Percentiles rank a stretch among this genome's conserved stretches.
These are phyloP conservation scores for Salisapilia sapeloensis DNA, from an alignment of 352 stramenopile species.

Conservation along the genomic window DNA sequence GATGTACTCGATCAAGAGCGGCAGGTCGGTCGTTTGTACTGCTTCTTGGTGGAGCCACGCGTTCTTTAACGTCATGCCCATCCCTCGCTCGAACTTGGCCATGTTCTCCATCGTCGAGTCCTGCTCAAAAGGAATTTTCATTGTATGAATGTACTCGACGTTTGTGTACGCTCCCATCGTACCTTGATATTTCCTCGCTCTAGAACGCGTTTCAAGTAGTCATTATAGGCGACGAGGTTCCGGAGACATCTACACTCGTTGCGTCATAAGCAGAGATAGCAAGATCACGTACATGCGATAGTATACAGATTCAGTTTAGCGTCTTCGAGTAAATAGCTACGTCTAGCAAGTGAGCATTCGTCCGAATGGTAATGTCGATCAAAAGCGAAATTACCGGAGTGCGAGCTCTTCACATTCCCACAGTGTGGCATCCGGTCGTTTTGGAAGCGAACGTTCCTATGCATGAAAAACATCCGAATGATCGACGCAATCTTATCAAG, in stretches of 20 bases:
- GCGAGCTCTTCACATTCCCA: conserved; percentile 85
- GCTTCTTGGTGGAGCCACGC: conserved; percentile 82
- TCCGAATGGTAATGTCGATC: background rate
- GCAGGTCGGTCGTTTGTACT: conserved; percentile 80
- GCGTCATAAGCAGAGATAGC: conserved; percentile 1
- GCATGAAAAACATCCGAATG: background rate
- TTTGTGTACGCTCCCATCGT: too few relatives aligned
- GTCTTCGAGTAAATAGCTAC: conserved; percentile 81
- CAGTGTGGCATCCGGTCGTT: conserved; percentile 73
- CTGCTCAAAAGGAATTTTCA: too few relatives aligned
- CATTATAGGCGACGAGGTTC: conserved; percentile 71
- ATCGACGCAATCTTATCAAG: background rate
- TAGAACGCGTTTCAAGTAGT: conserved; percentile 47
- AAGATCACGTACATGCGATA: background rate
- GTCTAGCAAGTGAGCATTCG: conserved; percentile 2
- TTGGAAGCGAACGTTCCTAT: conserved; percentile 57
- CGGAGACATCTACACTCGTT: conserved; percentile 35
- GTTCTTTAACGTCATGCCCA: conserved; percentile 80
- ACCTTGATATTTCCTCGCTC: conserved; percentile 54
- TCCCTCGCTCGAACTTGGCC: conserved; percentile 78
- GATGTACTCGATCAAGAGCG: conserved; percentile 80
- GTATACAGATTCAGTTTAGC: conserved; percentile 81
- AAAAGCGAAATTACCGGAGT: conserved; percentile 17
- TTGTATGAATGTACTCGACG: too few relatives aligned
- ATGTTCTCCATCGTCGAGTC: conserved; percentile 44